Evolutionary conservation across 441 rosid species (phyloP), one percentile per base, ranked within the genome.

Genomic region (Gossypium trilobum): DNA sequence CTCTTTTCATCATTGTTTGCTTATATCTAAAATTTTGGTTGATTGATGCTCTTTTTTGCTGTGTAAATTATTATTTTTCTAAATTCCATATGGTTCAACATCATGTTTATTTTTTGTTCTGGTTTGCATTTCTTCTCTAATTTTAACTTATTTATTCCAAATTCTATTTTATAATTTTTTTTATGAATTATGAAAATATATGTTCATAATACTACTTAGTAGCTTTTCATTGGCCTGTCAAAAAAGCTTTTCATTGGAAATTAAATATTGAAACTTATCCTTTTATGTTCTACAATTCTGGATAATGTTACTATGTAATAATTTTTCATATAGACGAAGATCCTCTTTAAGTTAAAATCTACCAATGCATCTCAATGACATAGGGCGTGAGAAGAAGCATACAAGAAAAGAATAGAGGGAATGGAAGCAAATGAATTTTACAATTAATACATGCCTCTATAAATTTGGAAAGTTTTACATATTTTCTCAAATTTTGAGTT

Each of bases 11-110:
- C 9, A 1, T 48, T 72, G 31, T 62, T 23, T 42, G 0, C 10
- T 60, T 58, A 78, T 72, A 66, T 76, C 72, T 14, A 36, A 7
- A 69, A 16, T 68, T 63, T 67, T 33, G n/a, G 57, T 58, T 59
- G 17, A 48, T 48, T 33, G 2, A 20, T 52, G 3, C 27, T 3
- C 1, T 14, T 46, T 19, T 27, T 27, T 52, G 20, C 3, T 36
- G 39, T 51, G 59, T 29, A n/a, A 22, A 13, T 0, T 77, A 5
- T 22, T 52, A 5, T 51, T 48, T 67, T 5, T 50, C 17, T 11
- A 51, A 68, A 48, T 14, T 25, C n/a, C 22, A 46, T 20, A 2
- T 66, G 55, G 2, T 29, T 29, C 16, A 66, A 46, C 70, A 5
- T 31, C 39, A 33, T 44, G 44, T 29, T 10, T 60, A 72, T 61